These are phyloP conservation scores for Peronospora farinosa DNA, from an alignment of 352 stramenopile species.

Conservation along the genomic window DNA sequence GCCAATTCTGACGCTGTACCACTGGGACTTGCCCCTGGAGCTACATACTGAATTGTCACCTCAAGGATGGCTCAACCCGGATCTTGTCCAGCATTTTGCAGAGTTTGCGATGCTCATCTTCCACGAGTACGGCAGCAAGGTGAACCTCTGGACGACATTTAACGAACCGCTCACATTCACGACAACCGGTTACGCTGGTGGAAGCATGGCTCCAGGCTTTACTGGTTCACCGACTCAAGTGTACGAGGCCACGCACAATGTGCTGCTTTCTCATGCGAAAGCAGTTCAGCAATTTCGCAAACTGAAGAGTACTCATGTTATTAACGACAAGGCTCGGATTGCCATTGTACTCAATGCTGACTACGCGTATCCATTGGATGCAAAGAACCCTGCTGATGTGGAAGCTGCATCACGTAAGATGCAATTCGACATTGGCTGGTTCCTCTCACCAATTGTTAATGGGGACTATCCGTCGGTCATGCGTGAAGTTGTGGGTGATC, in stretches of 20 bases:
- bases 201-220: conserved; percentile 35
- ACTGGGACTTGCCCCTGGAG: conserved; percentile 89
- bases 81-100: conserved; percentile 56
- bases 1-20: conserved; percentile 90
- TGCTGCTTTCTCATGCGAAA: conserved; percentile 83
- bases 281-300: conserved; percentile 79
- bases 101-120: conserved; percentile 84
- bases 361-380: conserved; percentile 70
- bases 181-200: conserved; percentile 45
- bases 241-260: conserved; percentile 73
- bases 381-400: conserved; percentile 35
- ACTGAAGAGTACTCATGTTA: conserved; percentile 18
- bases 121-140: conserved; percentile 86
- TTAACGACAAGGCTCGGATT: conserved; percentile 65
- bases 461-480: conserved; percentile 91
- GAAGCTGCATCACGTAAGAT: conserved; percentile 74
- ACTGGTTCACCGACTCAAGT: conserved; percentile 29
- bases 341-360: conserved; percentile 89
- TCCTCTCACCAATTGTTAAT: conserved; percentile 81
- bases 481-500: conserved; percentile 60
- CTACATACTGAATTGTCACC: conserved; percentile 64
- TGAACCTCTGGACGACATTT: conserved; percentile 92
- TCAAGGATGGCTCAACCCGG: conserved; percentile 45
- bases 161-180: conserved; percentile 89
- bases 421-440: conserved; percentile 89